These are phyloP conservation scores for Rugonectria rugulosa DNA, from an alignment of 2,329 filamentous ascomycete species.

Conservation along the genomic window DNA sequence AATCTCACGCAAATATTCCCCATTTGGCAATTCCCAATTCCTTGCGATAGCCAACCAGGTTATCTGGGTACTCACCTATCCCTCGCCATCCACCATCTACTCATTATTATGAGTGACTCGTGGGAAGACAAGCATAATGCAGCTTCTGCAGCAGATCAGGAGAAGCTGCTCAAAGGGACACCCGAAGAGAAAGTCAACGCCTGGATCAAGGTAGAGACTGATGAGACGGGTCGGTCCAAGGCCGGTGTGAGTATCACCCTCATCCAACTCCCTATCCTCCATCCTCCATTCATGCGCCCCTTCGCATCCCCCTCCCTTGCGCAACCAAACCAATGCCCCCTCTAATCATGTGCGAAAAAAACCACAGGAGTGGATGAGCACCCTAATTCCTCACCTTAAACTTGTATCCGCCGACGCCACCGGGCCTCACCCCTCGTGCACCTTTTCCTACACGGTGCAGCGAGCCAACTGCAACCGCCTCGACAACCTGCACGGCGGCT, in stretches of 20 bases:
- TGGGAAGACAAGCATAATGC: constrained; percentile 18
- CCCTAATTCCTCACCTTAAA: constrained; percentile 51
- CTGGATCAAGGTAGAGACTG: constrained; percentile 42
- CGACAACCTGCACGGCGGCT: constrained; percentile 67
- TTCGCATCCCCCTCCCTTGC: neutral
- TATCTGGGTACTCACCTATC: too few relatives aligned
- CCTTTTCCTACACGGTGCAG: constrained; percentile 59
- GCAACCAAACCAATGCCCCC: too few relatives aligned
- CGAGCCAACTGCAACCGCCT: constrained; percentile 60
- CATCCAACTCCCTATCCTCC: neutral
- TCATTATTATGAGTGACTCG: constrained; percentile 13
- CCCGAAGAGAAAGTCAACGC: constrained; percentile 42
- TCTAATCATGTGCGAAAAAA: neutral
- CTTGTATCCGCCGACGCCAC: constrained; percentile 45
- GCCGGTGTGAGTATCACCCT: constrained; percentile 39
- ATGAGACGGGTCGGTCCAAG: constrained; percentile 39
- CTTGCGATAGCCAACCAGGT: neutral
- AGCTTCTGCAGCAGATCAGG: constrained; percentile 8
- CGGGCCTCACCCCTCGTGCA: constrained; percentile 48
- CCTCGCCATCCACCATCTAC: neutral
- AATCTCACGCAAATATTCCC: neutral
- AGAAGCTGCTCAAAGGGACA: constrained; percentile 40
- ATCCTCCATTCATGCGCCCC: neutral
- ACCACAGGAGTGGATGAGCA: constrained; percentile 54
- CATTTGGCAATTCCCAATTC: neutral